Conservation (phyloP, 495 filamentous ascomycete genomes). For the Trichoderma erinaceum region DNA sequence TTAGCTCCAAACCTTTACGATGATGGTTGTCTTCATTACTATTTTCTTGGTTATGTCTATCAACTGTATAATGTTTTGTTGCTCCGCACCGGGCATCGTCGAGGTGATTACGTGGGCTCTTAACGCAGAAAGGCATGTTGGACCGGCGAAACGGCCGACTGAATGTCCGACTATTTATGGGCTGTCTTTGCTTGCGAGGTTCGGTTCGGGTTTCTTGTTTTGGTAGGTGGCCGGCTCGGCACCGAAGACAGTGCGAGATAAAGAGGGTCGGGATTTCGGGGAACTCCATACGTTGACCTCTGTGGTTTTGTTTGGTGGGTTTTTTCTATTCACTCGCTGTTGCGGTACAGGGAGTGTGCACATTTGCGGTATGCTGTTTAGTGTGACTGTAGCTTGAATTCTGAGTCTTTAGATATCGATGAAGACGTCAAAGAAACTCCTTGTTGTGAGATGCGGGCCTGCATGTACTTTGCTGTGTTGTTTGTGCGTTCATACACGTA, state of each 20-base stretch:
- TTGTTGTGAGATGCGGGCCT: neutral
- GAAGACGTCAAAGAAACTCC: neutral
- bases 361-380: neutral
- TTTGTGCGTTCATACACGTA: no score
- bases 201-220: no score
- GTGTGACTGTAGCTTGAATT: neutral
- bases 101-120: neutral
- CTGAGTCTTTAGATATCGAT: no score
- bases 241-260: neutral
- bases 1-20: neutral
- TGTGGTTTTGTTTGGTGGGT: neutral
- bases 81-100: neutral
- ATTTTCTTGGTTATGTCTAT: neutral
- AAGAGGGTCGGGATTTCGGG: neutral
- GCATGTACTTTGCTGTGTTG: neutral
- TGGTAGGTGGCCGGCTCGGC: neutral
- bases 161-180: neutral
- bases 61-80: no score
- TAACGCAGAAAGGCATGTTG: conserved; percentile 4
- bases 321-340: neutral
- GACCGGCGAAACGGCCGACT: neutral
- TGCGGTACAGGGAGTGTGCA: neutral
- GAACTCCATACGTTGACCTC: neutral
- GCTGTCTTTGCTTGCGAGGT: no score
- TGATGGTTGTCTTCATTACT: neutral